Base-by-base conservation (phyloP, 169 alveolate species). In the Eimeria necatrix region DNA sequence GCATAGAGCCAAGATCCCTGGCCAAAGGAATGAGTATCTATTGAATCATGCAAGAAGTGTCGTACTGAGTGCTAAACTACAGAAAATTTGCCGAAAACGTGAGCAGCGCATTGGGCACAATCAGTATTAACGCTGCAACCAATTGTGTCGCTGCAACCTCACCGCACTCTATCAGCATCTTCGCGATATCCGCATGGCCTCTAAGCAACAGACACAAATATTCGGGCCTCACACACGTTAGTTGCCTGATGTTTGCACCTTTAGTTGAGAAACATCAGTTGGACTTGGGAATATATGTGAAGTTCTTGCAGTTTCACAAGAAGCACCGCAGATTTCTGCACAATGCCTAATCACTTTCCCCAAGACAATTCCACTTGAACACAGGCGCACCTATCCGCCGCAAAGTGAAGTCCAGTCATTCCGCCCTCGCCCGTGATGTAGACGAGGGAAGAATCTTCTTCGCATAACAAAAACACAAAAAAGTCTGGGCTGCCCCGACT, bases 351-450 rank as follows among this genome's bases (percentile, higher is more conserved):
- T n/a, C 73, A 26, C 22, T 16, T 61, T 9, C 73, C 73, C 73
- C 22, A 61, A n/a, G 22, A 3, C 73, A 61, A 8, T 0, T 20
- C 41, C 73, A 6, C 41, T 61, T n/a, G 10, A 61, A 12, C 73
- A 12, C 24, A 61, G 22, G 76, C 78, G 20, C 61, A 90, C 95
- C 95, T 90, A 81, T 90, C 95, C n/a, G 95, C 88, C 41, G 95
- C 95, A 68, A 90, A 60, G 48, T 90, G 95, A 18, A 90, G 81
- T 51, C 81, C 95, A n/a, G 95, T 90, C 95, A 90, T 90, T 14
- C 84, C 95, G 4, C 84, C 95, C 5, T 90, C 95, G 48, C 84
- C 84, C 5, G 52, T 90, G 22, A 51, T 81, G 46, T 52, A n/a
- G 26, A 90, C 90, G 22, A 90, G 80, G 7, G 88, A 59, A 4